Conservation (phyloP, 2,329 filamentous ascomycete genomes). For the Tolypocladium amazonense region DNA sequence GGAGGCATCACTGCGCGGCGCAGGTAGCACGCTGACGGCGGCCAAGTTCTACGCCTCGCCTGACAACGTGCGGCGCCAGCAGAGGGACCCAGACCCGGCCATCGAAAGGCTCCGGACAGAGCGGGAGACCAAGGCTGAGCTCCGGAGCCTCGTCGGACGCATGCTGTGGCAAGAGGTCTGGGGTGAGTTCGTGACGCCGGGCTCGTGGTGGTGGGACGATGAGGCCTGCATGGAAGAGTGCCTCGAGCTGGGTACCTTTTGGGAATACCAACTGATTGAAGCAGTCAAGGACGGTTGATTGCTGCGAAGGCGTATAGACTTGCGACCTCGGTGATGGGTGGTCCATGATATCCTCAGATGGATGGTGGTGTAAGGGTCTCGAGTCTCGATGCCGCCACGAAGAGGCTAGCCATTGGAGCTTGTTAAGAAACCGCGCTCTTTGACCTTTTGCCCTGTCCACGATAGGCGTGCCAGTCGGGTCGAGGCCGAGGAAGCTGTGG, state of each 20-base stretch:
- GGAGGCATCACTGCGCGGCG: conserved; percentile 39
- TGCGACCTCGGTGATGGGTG: background rate
- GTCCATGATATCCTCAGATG: background rate
- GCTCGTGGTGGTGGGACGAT: conserved; percentile 54
- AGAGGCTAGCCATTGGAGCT: background rate
- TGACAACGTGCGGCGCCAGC: conserved; percentile 13
- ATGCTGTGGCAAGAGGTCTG: conserved; percentile 53
- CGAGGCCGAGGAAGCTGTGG: background rate
- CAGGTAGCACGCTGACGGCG: conserved; percentile 35
- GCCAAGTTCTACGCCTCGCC: conserved; percentile 38
- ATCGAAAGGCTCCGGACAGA: conserved; percentile 12
- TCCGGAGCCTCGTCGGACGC: conserved; percentile 41
- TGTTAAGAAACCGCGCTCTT: background rate
- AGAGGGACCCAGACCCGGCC: conserved; percentile 12
- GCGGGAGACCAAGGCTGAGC: conserved; percentile 28
- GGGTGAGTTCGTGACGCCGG: conserved; percentile 38
- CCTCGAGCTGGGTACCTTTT: conserved; percentile 39
- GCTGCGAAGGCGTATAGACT: background rate
- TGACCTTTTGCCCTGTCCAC: background rate
- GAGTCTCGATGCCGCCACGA: background rate
- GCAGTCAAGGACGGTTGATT: conserved; percentile 33
- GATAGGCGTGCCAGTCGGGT: background rate
- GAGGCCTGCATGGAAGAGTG: conserved; percentile 44
- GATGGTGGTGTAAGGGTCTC: background rate
- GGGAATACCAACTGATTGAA: conserved; percentile 48